These are phyloP conservation scores for Luffa aegyptiaca DNA, from an alignment of 306 rosid species.

Conservation along the genomic window DNA sequence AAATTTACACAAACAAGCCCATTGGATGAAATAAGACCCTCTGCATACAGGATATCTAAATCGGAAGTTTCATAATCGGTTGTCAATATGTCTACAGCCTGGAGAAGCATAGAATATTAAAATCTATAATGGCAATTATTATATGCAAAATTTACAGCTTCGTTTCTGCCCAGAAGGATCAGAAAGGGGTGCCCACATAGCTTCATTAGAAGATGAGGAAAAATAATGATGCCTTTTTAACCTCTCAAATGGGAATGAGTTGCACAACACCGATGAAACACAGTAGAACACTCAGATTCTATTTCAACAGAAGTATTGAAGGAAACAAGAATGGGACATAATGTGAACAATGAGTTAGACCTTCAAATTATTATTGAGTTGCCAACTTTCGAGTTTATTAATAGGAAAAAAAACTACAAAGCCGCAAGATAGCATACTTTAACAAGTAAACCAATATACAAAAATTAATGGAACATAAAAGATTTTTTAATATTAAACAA, in stretches of 20 bases:
- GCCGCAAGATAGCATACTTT: too few relatives aligned
- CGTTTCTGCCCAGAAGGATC: neutral
- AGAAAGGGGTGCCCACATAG: too few relatives aligned
- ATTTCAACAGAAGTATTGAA: too few relatives aligned
- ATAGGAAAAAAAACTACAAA: neutral
- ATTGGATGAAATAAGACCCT: conserved; percentile 92
- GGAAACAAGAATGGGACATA: too few relatives aligned
- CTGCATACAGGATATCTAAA: conserved; percentile 84
- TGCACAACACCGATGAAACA: too few relatives aligned
- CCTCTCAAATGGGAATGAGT: too few relatives aligned
- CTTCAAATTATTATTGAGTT: neutral
- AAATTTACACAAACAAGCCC: conserved; percentile 89
- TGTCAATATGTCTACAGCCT: conserved; percentile 81
- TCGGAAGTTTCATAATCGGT: conserved; percentile 86
- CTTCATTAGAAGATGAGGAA: too few relatives aligned
- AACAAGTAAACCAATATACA: neutral
- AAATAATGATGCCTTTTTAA: too few relatives aligned
- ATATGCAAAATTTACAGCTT: neutral
- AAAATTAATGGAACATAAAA: neutral
- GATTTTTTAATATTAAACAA: neutral
- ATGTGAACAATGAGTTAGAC: too few relatives aligned
- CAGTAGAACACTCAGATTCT: too few relatives aligned
- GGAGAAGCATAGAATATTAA: conserved; percentile 24
- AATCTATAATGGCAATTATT: neutral
- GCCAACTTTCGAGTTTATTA: neutral